These are phyloP conservation scores for Chlorella sp. DNA, from an alignment of 139 green algal genomes.

Conservation along the genomic window DNA sequence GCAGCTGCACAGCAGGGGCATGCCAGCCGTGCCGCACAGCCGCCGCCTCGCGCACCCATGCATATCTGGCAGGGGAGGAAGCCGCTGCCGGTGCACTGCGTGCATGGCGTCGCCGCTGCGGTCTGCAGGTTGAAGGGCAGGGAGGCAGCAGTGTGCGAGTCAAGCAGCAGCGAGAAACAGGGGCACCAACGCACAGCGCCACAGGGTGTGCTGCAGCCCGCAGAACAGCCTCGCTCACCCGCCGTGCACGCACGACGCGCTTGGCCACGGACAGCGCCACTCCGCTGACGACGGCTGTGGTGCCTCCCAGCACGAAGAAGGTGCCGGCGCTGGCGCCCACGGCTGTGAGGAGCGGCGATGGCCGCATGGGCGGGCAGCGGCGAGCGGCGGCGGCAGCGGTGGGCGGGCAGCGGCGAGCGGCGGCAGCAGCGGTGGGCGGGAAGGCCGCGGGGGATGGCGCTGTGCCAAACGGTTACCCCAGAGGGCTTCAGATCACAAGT, in stretches of 20 bases:
- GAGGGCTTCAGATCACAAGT: too few species aligned
- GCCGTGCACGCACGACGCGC: neutral
- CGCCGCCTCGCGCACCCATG: neutral
- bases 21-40: too few species aligned
- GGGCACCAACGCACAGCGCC: too few species aligned
- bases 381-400: too few species aligned
- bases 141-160: too few species aligned
- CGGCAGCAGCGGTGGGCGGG: neutral
- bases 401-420: neutral
- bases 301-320: constrained; percentile 27
- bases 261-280: constrained; percentile 27
- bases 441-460: too few species aligned
- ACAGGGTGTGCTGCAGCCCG: too few species aligned
- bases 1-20: neutral
- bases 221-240: too few species aligned
- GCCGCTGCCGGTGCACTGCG: constrained; percentile 30
- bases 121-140: constrained; percentile 39
- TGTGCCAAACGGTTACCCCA: too few species aligned
- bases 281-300: constrained; percentile 27
- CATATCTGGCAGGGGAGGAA: constrained; percentile 41
- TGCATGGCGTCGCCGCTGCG: constrained; percentile 29
- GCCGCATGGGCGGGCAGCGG: neutral
- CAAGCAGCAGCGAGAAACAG: too few species aligned
- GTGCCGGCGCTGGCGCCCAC: constrained; percentile 32
- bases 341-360: constrained; percentile 31